Base-by-base conservation (phyloP, 2,329 filamentous ascomycete species). In the Akanthomyces lecanii region DNA sequence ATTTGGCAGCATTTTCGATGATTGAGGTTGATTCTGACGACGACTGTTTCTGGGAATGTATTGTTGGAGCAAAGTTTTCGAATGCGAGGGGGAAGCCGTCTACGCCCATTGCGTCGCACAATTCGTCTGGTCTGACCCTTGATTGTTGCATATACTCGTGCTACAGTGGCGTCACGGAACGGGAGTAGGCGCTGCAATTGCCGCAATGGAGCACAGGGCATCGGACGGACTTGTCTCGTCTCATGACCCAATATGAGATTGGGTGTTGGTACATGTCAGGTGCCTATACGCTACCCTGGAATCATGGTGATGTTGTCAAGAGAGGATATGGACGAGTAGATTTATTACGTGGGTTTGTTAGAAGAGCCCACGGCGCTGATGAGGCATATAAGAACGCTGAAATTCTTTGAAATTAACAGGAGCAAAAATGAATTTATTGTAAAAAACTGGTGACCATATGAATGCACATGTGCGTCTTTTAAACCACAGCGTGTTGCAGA, bases 1-100 rank as follows among this genome's bases (percentile, higher is more conserved):
- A 5, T 52, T 52, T 12, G 51, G 48, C 11, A 61, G 58, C 50
- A 53, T 61, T 45, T 61, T 52, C 36, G 48, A 61, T 28, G 52
- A 62, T 36, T 50, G 28, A 61, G 14, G 3, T 21, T 18, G 33
- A 12, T 25, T 36, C 16, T 38, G 36, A 53, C 12, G 8, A 21
- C 21, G 21, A 21, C 36, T 10, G 8, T 38, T 40, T 40, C 10
- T 4, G 4, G 38, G 36, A 5, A 47, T 25, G 50, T 25, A 47
- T 52, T 42, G 52, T 21, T 33, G n/a, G 14, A 33, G 36, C n/a
- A 45, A 23, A 55, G 51, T 25, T 45, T 52, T 50, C 2, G 23
- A 51, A 59, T 30, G 5, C 3, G 11, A n/a, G 18, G n/a, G 16
- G 23, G 11, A 44, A 51, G 3, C 21, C 28, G 30, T 11, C 18